Conservation (phyloP, 2,329 filamentous ascomycete species). For the Hymenoscyphus infarciens region DNA sequence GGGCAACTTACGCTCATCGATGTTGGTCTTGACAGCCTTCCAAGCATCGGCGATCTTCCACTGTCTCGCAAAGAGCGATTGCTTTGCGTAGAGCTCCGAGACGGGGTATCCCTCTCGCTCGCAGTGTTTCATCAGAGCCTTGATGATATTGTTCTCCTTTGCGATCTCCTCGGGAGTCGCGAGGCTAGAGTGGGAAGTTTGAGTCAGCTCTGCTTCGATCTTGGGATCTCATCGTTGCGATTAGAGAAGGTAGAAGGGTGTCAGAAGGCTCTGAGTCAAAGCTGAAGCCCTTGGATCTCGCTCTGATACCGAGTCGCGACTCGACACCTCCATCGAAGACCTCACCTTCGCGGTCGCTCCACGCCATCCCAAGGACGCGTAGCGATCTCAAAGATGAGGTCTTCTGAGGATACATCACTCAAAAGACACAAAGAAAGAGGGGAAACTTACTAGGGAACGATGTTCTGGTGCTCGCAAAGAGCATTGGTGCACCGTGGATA, state of each 20-base stretch:
- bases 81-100: neutral
- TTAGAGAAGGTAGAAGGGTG: neutral
- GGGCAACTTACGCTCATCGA: neutral
- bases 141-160: neutral
- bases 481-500: neutral
- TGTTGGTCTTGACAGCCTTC: neutral
- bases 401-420: neutral
- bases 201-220: neutral
- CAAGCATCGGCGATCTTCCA: neutral
- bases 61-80: neutral
- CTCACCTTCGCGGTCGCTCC: neutral
- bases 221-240: neutral
- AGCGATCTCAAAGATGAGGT: neutral
- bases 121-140: neutral
- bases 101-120: neutral
- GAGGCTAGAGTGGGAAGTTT: neutral
- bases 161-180: neutral
- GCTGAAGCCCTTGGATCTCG: neutral
- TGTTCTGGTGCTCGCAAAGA: neutral
- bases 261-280: neutral
- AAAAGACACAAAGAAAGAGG: neutral
- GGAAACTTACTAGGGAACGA: neutral
- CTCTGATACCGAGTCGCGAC: neutral
- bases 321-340: neutral
- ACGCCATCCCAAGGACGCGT: neutral